Base-by-base conservation (phyloP, 495 filamentous ascomycete genomes). In the Sphaerosporella brunnea region DNA sequence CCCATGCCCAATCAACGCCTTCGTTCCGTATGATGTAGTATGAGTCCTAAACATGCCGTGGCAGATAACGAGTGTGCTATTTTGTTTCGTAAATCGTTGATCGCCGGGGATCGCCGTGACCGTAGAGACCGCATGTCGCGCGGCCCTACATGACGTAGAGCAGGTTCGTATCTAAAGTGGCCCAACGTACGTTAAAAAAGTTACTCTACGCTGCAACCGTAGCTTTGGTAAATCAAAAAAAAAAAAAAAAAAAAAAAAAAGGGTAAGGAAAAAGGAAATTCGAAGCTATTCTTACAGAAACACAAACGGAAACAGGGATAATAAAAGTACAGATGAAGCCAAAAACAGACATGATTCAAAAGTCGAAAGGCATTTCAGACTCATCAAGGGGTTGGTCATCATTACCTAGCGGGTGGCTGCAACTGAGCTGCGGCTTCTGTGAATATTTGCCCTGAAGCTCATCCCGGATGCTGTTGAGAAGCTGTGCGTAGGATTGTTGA, bases 361-460 rank as follows among this genome's bases (percentile, higher is more conserved):
- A 61, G 25, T 52, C 43, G 21, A 57, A 60, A 26, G 49, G 53
- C 51, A 59, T 52, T 19, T 50, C 49, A 43, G 57, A 56, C 20
- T 51, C 54, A 58, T 50, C 42, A 55, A 53, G 49, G 45, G 58
- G 51, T 13, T 59, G 40, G 21, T 45, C 52, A 38, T 53, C 41
- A 66, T 68, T 77, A 96, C 90, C 82, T 69, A 97, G 68, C 44
- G 90, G 90, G 66, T 97, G 90, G 65, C 85, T 93, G 69, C 83
- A 84, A 63, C 85, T 93, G 51, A 97, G 71, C 70, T 97, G 90
- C 53, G 90, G 90, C 68, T 94, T 95, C 67, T 97, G 90, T 36
- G 75, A 74, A 63, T 97, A 97, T 62, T 88, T 88, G 26, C 73
- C 74, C 47, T 82, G 68, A 52, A 97, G 68, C 64, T 94, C 90